These are phyloP conservation scores for Cordyceps cicadae DNA, from an alignment of 2,329 filamentous ascomycete species.

Conservation along the genomic window DNA sequence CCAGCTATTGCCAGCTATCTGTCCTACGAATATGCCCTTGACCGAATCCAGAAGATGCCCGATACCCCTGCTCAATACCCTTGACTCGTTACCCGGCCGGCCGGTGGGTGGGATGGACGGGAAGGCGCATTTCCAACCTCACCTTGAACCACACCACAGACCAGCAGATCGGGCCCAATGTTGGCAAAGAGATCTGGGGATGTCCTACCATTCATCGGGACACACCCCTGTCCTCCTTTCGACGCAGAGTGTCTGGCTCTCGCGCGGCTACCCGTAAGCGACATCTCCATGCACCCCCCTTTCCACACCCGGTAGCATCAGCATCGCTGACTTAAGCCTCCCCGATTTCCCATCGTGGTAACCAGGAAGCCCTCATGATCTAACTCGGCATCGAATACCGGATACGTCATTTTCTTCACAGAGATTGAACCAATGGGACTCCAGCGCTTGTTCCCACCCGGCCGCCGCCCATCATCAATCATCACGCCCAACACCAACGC, in stretches of 20 bases:
- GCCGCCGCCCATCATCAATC: neutral
- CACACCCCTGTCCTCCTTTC: neutral
- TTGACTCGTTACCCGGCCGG: neutral
- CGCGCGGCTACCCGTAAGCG: neutral
- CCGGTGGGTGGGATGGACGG: neutral
- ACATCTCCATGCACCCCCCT: neutral
- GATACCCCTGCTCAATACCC: neutral
- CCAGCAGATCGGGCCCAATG: slow-evolving; percentile 1
- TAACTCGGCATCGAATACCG: slow-evolving; percentile 4
- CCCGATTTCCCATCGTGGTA: slow-evolving; percentile 10
- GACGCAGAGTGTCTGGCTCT: neutral
- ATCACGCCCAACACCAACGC: neutral
- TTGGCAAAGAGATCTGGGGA: slow-evolving; percentile 1
- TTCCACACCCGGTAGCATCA: neutral
- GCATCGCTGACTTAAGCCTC: slow-evolving; percentile 12
- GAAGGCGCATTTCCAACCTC: neutral
- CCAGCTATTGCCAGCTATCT: neutral
- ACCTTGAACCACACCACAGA: neutral
- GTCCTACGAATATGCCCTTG: neutral
- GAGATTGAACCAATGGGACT: neutral
- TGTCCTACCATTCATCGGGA: neutral
- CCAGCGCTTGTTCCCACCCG: neutral
- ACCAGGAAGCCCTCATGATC: slow-evolving; percentile 7
- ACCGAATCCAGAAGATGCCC: neutral
- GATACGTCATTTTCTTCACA: neutral